phyloP scores from a whole-genome alignment of 2,329 filamentous ascomycete genomes.

The Sarocladium brachiariae region DNA sequence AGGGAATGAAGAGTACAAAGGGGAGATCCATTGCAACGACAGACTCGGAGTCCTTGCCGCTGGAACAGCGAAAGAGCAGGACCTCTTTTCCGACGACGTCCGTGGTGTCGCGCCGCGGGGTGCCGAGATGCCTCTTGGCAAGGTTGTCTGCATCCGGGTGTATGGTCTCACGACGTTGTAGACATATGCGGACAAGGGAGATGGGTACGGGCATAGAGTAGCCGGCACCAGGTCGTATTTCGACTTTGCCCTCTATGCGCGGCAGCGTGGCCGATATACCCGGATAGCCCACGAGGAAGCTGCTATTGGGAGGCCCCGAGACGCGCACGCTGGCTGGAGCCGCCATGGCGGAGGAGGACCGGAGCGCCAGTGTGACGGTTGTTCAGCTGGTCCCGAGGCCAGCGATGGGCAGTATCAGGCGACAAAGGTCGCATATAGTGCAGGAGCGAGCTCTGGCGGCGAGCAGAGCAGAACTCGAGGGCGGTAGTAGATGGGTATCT shows the following conservation, averaged over 20 bases:
- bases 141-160: constrained; percentile 93
- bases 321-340: constrained; percentile 66
- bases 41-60: constrained; percentile 77
- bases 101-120: constrained; percentile 81
- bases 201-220: constrained; percentile 84
- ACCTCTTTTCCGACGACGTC: constrained; percentile 96
- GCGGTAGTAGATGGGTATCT: not conserved
- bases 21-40: constrained; percentile 95
- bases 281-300: constrained; percentile 93
- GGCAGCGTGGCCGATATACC: constrained; percentile 97
- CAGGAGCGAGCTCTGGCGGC: not conserved
- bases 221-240: constrained; percentile 81
- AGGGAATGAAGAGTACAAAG: constrained; percentile 96
- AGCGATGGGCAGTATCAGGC: not conserved
- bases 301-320: constrained; percentile 93
- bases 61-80: constrained; percentile 78
- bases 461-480: not conserved
- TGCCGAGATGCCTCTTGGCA: constrained; percentile 83
- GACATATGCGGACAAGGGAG: constrained; percentile 87
- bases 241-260: constrained; percentile 94
- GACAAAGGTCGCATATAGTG: constrained; percentile 1
- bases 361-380: not conserved
- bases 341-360: constrained; percentile 19
- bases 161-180: constrained; percentile 91
- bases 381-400: not conserved